Evolutionary conservation across 305 asterid genomes (phyloP).

Genomic region (Fraxinus platypoda): DNA sequence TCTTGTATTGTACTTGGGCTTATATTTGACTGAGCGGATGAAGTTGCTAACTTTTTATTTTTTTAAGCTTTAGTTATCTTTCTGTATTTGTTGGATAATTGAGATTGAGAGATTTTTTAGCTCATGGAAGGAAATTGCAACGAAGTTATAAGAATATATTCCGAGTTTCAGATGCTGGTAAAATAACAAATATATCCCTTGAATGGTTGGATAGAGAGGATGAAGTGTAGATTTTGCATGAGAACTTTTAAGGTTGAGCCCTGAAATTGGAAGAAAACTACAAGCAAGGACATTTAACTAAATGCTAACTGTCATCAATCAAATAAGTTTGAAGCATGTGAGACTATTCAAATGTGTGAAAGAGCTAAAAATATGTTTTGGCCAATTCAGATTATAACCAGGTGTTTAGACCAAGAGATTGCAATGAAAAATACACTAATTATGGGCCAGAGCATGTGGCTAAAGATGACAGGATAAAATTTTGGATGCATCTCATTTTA

Average conservation of each 20-base stretch:
- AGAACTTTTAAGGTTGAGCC: background rate
- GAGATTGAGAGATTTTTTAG: background rate
- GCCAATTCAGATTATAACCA: background rate
- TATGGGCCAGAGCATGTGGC: background rate
- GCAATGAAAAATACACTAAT: background rate
- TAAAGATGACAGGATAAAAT: background rate
- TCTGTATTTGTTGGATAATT: conserved; percentile 2
- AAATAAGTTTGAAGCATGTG: background rate
- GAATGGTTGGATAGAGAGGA: background rate
- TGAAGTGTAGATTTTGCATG: background rate
- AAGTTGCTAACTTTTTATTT: background rate
- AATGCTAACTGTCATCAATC: background rate
- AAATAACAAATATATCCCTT: background rate
- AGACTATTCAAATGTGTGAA: background rate
- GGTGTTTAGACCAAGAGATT: background rate
- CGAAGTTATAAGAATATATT: background rate
- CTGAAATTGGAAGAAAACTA: background rate
- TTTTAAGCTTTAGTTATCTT: background rate
- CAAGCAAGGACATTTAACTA: background rate
- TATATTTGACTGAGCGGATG: background rate
- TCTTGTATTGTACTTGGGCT: background rate
- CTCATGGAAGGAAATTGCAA: background rate
- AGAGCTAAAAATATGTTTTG: background rate
- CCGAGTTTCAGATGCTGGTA: conserved; percentile 15
- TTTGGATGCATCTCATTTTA: background rate